A percentile compares a stretch with the other conserved stretches of the same genome.
phyloP scores from a whole-genome alignment of 2,329 filamentous ascomycete genomes.

The Botrytis byssoidea region DNA sequence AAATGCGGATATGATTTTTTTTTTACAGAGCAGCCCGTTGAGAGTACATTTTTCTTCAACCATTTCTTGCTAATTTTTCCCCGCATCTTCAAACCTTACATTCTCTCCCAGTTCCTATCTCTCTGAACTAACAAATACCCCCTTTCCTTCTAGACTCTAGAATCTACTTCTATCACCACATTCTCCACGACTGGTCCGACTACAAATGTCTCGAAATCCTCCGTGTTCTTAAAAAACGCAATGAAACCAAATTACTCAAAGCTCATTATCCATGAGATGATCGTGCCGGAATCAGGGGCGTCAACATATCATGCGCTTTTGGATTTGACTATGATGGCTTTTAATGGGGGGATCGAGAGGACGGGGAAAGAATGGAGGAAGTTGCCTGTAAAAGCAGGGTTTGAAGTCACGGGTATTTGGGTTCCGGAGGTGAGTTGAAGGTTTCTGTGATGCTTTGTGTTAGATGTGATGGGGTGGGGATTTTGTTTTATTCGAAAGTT shows the following conservation, averaged over 20 bases:
- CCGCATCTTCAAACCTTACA: not conserved
- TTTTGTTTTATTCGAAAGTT: not conserved
- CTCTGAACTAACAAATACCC: not conserved
- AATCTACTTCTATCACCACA: not conserved
- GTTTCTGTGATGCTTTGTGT: not conserved
- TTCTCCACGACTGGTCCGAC: not conserved
- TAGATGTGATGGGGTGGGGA: not conserved
- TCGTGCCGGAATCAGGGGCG: not conserved
- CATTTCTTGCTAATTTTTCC: not conserved
- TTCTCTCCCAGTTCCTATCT: not conserved
- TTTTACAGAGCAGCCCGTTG: conserved; percentile 36
- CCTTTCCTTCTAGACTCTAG: not conserved
- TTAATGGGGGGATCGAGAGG: not conserved
- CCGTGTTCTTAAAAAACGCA: not conserved
- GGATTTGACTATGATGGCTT: not conserved
- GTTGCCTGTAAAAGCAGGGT: not conserved
- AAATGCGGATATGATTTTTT: conserved; percentile 36
- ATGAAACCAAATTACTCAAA: not conserved
- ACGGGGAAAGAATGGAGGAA: not conserved
- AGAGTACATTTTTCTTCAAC: not conserved
- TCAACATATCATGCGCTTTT: not conserved
- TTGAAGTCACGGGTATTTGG: not conserved
- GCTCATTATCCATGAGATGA: not conserved
- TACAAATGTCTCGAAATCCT: conserved; percentile 10
- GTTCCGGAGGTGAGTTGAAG: not conserved